A percentile compares a stretch with the other conserved stretches of the same genome.
phyloP scores from a whole-genome alignment of 768 basidiomycete genomes.

The Agaricus blazei region DNA sequence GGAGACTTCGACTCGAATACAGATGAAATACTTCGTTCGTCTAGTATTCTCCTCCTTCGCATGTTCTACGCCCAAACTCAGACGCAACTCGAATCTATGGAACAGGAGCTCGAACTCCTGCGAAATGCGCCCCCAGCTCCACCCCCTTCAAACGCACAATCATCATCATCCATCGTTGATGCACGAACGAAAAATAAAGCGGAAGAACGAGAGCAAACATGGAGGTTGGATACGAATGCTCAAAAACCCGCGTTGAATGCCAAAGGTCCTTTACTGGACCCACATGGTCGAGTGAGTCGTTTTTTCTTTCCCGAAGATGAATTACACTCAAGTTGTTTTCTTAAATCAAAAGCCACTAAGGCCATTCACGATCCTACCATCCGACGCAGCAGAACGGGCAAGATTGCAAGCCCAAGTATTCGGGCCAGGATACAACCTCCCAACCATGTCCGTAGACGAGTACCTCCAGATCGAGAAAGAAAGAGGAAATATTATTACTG shows the following conservation, averaged over 20 bases:
- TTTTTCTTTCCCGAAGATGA: not conserved
- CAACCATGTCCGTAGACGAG: conserved; percentile 95
- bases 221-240: conserved; percentile 63
- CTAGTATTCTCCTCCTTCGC: conserved; percentile 65
- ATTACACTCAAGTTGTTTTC: not conserved
- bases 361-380: conserved; percentile 90
- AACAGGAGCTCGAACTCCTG: conserved; percentile 71
- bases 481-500: conserved; percentile 82
- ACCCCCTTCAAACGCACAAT: conserved; percentile 24
- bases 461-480: conserved; percentile 83
- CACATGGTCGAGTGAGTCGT: conserved; percentile 65
- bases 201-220: conserved; percentile 42
- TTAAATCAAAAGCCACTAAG: conserved; percentile 59
- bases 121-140: conserved; percentile 44
- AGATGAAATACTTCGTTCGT: conserved; percentile 64
- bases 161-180: conserved; percentile 31
- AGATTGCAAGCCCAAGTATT: conserved; percentile 80
- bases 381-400: conserved; percentile 60
- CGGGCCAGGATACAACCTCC: conserved; percentile 74
- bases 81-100: conserved; percentile 58
- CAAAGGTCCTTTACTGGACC: conserved; percentile 66
- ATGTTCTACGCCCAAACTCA: conserved; percentile 68
- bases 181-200: conserved; percentile 16
- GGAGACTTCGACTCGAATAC: conserved; percentile 50
- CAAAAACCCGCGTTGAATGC: conserved; percentile 37